phyloP scores from a whole-genome alignment of 169 alveolate species.

The Cryptosporidium sp. region DNA sequence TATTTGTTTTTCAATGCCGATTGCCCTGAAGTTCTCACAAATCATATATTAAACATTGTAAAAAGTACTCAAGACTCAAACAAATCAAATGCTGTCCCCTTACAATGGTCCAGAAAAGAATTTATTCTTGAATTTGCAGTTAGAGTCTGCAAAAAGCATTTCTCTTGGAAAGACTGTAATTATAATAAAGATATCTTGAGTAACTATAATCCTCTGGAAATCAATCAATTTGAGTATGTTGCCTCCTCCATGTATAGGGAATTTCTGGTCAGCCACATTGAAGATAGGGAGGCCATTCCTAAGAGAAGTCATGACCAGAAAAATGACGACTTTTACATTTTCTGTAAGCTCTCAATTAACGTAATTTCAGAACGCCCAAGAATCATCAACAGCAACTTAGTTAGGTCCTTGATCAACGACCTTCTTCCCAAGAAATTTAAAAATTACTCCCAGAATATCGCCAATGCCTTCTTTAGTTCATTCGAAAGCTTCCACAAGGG shows the following conservation, averaged over 20 bases:
- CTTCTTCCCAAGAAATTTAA: conserved; percentile 31
- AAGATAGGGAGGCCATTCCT: not conserved
- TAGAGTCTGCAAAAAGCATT: conserved; percentile 62
- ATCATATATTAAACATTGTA: conserved; percentile 6
- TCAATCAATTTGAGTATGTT: conserved; percentile 30
- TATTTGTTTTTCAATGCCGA: conserved; percentile 47
- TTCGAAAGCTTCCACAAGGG: conserved; percentile 42
- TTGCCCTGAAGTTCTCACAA: conserved; percentile 42
- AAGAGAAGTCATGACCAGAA: not conserved
- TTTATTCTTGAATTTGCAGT: conserved; percentile 47
- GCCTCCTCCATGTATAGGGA: conserved; percentile 59
- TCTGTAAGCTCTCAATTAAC: conserved; percentile 39
- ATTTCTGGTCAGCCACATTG: not conserved
- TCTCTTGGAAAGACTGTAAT: conserved; percentile 48
- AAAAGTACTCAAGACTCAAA: not conserved
- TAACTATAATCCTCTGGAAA: conserved; percentile 16
- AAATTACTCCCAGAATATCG: not conserved
- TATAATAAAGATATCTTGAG: conserved; percentile 1
- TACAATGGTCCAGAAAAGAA: conserved; percentile 26
- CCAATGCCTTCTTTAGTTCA: conserved; percentile 17
- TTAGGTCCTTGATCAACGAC: not conserved
- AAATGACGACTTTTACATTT: not conserved
- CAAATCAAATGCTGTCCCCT: not conserved
- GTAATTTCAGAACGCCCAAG: conserved; percentile 43
- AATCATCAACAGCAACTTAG: conserved; percentile 1